Base-by-base conservation (phyloP, 768 basidiomycete species). In the Calocera cornea region DNA sequence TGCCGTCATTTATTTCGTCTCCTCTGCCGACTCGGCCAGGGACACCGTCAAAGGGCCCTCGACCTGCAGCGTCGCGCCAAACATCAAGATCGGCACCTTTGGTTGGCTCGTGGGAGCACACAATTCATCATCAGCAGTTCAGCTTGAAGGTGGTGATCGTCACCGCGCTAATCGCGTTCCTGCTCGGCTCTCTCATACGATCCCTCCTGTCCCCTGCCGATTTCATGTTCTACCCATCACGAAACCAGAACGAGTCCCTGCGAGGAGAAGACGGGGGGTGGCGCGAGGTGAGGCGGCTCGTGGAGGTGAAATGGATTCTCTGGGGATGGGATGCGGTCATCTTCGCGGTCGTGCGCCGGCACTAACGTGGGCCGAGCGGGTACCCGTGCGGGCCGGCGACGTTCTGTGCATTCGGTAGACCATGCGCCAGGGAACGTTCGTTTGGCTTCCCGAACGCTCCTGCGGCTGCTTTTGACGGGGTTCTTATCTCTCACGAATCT, bases 261-360 rank as follows among this genome's bases (percentile, higher is more conserved):
- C 49, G 66, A 41, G 12, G 83, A 85, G 69, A 82, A 78, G 66
- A 75, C 31, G 75, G 75, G 19, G 87, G 87, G 31, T 97, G 93
- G 94, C 80, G 90, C 69, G 94, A 95, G 80, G 86, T 95, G 68
- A 83, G 83, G 72, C 79, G 94, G 71, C 74, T 97, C 72, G 73
- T 93, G 34, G 90, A 95, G 77, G 79, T 92, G 71, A 90, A 90
- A 79, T 87, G 88, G 72, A 78, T 92, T 66, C 79, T 86, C 17
- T 88, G 89, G 29, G 89, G 91, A 60, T 92, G 91, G 89, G 92
- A 93, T 75, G 83, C 94, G 68, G 88, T 92, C 79, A 80, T 95
- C 66, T 60, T 60, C 54, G 92, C 92, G 16, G 85, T 89, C 34
- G 90, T 93, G 41, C 81, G 89, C 68, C 80, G 90, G 68, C 87